These are phyloP conservation scores for Neofusicoccum sp. DNA, from an alignment of 2,329 filamentous ascomycete genomes.

Conservation along the genomic window DNA sequence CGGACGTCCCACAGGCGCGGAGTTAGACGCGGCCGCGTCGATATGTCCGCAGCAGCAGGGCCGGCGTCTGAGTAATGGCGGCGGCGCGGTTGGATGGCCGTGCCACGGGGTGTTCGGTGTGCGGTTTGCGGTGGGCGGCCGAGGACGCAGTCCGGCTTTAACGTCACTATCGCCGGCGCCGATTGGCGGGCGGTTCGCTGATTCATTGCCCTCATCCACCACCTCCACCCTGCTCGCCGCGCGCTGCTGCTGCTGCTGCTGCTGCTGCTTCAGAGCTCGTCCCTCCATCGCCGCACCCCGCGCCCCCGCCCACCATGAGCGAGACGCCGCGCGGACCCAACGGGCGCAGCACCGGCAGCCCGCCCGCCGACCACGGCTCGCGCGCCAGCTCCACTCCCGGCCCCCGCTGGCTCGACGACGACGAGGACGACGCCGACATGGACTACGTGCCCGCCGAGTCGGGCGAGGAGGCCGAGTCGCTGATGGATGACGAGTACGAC, in stretches of 20 bases:
- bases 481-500: constrained; percentile 43
- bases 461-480: constrained; percentile 41
- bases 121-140: not conserved
- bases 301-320: constrained; percentile 11
- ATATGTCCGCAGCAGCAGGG: not conserved
- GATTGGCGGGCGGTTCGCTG: constrained; percentile 1
- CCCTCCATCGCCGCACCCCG: not conserved
- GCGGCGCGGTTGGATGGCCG: too few species aligned
- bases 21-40: not conserved
- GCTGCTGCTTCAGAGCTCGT: not conserved
- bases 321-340: not conserved
- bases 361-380: not conserved
- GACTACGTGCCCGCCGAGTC: constrained; percentile 48
- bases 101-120: too few species aligned
- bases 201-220: constrained; percentile 16
- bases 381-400: not conserved
- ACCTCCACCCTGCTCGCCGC: not conserved
- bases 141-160: constrained; percentile 2
- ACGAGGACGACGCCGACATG: constrained; percentile 53
- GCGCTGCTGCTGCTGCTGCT: not conserved
- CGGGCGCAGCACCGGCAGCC: constrained; percentile 6
- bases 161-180: constrained; percentile 11
- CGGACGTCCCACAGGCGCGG: not conserved
- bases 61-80: not conserved
- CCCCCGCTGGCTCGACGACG: constrained; percentile 33